phyloP scores from a whole-genome alignment of 2,329 filamentous ascomycete species.

The Penicillium sp. region DNA sequence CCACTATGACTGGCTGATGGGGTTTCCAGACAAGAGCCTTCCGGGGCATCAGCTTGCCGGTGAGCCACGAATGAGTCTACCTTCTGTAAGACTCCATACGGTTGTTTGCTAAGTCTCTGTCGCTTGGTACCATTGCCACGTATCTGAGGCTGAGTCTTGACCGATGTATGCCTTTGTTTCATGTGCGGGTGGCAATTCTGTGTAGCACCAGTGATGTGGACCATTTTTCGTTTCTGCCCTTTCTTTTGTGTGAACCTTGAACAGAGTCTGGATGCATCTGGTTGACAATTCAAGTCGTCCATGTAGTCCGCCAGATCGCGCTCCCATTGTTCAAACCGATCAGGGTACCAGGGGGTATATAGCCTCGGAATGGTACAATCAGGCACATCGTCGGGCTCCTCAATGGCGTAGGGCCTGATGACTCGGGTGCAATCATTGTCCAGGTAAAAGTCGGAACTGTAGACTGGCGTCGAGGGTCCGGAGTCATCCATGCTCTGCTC shows the following conservation, averaged over 20 bases:
- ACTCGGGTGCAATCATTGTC: conserved; percentile 27
- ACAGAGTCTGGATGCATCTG: conserved; percentile 19
- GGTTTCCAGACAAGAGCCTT: conserved; percentile 22
- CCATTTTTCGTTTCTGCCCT: conserved; percentile 38
- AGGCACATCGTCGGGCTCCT: conserved; percentile 34
- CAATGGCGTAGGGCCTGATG: conserved; percentile 40
- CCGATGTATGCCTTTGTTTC: conserved; percentile 6
- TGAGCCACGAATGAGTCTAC: conserved; percentile 13
- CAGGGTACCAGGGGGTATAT: conserved; percentile 20
- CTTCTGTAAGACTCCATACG: conserved; percentile 7
- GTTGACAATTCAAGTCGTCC: conserved; percentile 31
- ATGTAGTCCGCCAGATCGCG: conserved; percentile 36
- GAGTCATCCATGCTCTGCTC: conserved; percentile 15
- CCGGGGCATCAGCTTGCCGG: conserved; percentile 18
- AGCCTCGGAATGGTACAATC: neutral
- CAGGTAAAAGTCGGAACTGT: neutral
- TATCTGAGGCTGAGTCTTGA: conserved; percentile 13
- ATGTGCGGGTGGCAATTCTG: conserved; percentile 7
- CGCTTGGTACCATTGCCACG: conserved; percentile 26
- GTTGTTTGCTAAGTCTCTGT: conserved; percentile 23
- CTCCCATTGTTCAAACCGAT: conserved; percentile 30
- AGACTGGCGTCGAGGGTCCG: conserved; percentile 12
- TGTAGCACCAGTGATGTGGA: conserved; percentile 12
- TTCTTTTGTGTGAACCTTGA: conserved; percentile 16
- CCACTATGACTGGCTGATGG: conserved; percentile 23